These are phyloP conservation scores for Luffa acutangula DNA, from an alignment of 306 rosid genomes.

Conservation along the genomic window DNA sequence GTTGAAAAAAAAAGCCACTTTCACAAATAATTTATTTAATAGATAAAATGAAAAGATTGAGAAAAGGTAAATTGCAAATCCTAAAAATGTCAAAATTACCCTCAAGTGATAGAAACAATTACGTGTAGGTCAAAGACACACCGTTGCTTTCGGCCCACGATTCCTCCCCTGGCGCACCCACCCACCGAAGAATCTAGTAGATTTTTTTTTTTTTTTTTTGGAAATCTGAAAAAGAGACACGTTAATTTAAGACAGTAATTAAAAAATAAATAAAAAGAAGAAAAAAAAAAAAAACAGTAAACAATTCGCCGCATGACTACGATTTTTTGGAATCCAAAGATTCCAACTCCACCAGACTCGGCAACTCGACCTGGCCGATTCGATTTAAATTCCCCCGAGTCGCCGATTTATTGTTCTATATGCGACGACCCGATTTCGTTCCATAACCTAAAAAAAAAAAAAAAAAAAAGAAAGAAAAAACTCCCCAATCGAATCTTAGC, in stretches of 20 bases:
- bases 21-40: too few species aligned
- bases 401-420: constrained; percentile 23
- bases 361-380: constrained; percentile 4
- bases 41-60: not conserved
- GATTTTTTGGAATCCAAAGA: constrained; percentile 39
- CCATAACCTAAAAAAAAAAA: not conserved
- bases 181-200: constrained; percentile 30
- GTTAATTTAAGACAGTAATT: not conserved
- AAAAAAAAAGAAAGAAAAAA: too few species aligned
- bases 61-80: not conserved
- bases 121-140: constrained; percentile 24
- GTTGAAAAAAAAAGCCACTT: too few species aligned
- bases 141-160: constrained; percentile 19
- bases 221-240: not conserved
- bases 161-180: constrained; percentile 14
- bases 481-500: constrained; percentile 24
- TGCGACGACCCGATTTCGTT: constrained; percentile 58
- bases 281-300: not conserved
- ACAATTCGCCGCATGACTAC: constrained; percentile 33
- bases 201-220: not conserved
- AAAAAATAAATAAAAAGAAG: not conserved
- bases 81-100: not conserved
- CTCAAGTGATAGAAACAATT: not conserved
- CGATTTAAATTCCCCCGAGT: constrained; percentile 14
- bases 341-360: constrained; percentile 16